These are phyloP conservation scores for Xylariaceae sp. DNA, from an alignment of 2,329 filamentous ascomycete species.

Conservation along the genomic window DNA sequence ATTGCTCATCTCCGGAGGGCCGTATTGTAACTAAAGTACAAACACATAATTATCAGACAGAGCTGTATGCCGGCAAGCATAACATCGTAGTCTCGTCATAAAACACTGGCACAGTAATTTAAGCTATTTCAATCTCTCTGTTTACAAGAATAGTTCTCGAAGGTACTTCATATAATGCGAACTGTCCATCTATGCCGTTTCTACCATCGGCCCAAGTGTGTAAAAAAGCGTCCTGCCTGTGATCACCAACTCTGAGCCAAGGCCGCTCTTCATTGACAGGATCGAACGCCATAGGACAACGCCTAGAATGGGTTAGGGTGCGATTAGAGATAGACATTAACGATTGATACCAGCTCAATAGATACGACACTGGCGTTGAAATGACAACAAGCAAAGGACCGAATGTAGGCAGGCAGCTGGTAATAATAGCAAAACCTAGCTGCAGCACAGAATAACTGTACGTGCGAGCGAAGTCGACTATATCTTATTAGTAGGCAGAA, in stretches of 20 bases:
- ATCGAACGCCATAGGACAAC: neutral
- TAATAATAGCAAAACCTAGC: constrained; percentile 19
- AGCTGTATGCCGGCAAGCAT: no score
- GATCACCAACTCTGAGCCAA: neutral
- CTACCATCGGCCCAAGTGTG: constrained; percentile 6
- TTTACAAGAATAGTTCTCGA: constrained; percentile 6
- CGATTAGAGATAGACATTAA: neutral
- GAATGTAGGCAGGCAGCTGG: constrained; percentile 21
- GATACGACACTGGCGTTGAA: constrained; percentile 2
- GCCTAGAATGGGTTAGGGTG: neutral
- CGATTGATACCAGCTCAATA: constrained; percentile 10
- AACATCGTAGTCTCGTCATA: no score
- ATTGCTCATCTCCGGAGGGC: no score
- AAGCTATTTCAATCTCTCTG: constrained; percentile 5
- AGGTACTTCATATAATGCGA: constrained; percentile 3
- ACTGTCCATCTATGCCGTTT: neutral
- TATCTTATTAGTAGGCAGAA: neutral
- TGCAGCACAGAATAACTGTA: constrained; percentile 13
- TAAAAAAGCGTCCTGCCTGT: neutral
- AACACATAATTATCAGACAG: no score
- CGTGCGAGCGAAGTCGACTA: constrained; percentile 15
- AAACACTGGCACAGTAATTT: no score
- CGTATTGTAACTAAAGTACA: no score
- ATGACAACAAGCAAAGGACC: constrained; percentile 9
- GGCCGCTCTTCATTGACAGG: neutral